phyloP scores from a whole-genome alignment of 192 early-diverging fungal genomes.

The Podila epicladia region DNA sequence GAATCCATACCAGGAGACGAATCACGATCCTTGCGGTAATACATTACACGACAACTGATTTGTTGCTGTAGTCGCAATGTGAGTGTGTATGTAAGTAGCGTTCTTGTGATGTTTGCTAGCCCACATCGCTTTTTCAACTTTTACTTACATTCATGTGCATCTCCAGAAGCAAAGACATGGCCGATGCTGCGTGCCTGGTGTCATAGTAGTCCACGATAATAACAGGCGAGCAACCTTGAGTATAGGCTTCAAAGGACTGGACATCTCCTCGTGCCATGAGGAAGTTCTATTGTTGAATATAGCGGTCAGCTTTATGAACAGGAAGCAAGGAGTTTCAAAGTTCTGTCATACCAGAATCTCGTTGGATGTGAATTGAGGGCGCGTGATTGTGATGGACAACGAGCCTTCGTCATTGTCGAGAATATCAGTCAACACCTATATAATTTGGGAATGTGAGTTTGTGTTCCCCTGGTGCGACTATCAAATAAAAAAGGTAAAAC shows the following conservation, averaged over 20 bases:
- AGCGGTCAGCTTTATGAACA: neutral
- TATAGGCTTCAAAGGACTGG: conserved; percentile 39
- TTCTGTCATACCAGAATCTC: conserved; percentile 41
- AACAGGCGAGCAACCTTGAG: conserved; percentile 6
- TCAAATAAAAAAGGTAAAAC: neutral
- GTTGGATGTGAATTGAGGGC: conserved; percentile 27
- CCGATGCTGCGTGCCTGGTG: conserved; percentile 49
- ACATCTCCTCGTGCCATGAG: conserved; percentile 52
- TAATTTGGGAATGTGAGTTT: neutral
- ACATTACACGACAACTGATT: too few species aligned
- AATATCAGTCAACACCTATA: conserved; percentile 14
- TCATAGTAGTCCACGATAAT: conserved; percentile 61
- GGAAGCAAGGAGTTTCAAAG: neutral
- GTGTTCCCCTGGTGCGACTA: too few species aligned
- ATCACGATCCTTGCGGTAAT: too few species aligned
- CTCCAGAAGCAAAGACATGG: conserved; percentile 36
- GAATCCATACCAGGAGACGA: too few species aligned
- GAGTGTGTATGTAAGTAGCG: too few species aligned
- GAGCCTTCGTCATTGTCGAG: conserved; percentile 35
- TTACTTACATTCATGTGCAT: conserved; percentile 43
- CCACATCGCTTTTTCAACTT: neutral
- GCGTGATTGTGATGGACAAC: conserved; percentile 17
- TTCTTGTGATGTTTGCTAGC: neutral
- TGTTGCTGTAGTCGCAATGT: too few species aligned
- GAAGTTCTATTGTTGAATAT: conserved; percentile 15